Conservation (phyloP, 129 eudicot genomes). For the Lonicera japonica region DNA sequence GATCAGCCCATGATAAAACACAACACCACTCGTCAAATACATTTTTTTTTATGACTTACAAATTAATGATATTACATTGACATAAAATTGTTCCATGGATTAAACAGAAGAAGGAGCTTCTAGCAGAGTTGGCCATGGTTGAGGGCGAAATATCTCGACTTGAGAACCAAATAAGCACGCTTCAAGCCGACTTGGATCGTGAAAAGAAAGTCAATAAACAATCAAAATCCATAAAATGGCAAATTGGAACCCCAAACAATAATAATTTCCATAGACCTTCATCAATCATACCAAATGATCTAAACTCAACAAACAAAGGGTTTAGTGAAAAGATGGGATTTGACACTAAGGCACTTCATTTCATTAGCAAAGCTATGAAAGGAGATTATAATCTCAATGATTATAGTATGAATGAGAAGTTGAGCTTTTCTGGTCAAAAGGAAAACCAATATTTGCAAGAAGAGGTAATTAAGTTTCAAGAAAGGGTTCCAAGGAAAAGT, state of each 20-base stretch:
- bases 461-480: slow-evolving; percentile 25
- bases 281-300: slow-evolving; percentile 19
- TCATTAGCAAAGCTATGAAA: slow-evolving; percentile 88
- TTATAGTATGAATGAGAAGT: slow-evolving; percentile 38
- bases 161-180: slow-evolving; percentile 76
- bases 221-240: slow-evolving; percentile 23
- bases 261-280: slow-evolving; percentile 19
- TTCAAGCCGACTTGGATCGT: slow-evolving; percentile 38
- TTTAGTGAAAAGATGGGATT: slow-evolving; percentile 38
- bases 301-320: slow-evolving; percentile 18
- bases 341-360: slow-evolving; percentile 82
- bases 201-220: slow-evolving; percentile 55
- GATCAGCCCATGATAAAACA: too few relatives aligned
- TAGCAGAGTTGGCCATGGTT: slow-evolving; percentile 78
- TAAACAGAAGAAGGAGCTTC: slow-evolving; percentile 60
- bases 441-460: slow-evolving; percentile 34
- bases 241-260: slow-evolving; percentile 19
- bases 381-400: slow-evolving; percentile 71
- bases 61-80: too few relatives aligned
- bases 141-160: slow-evolving; percentile 70
- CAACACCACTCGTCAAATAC: too few relatives aligned
- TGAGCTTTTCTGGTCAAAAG: slow-evolving; percentile 33
- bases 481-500: slow-evolving; percentile 39
- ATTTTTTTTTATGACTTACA: too few relatives aligned
- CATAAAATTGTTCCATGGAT: neutral